Base-by-base conservation (phyloP, 1,284 basidiomycete species). In the Trametes hirsuta region DNA sequence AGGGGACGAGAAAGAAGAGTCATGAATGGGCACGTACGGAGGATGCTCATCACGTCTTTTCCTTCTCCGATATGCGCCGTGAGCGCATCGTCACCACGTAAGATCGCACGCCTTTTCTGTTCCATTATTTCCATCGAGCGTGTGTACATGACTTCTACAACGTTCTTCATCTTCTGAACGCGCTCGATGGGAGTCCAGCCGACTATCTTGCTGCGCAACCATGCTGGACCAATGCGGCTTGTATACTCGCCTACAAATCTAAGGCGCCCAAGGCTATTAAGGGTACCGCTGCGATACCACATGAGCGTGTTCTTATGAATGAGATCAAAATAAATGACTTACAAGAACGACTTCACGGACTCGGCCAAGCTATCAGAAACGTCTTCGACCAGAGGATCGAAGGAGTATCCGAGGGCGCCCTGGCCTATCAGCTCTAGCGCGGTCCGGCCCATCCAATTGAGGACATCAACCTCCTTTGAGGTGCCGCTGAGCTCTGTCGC, bases 381-480 rank as follows among this genome's bases (percentile, higher is more conserved):
- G 22, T 71, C 64, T 0, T 64, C 60, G n/a, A 64, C 63, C 25
- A 75, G 65, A 4, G 72, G 65, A 53, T 73, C 68, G 58, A 78
- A 77, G 3, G 74, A 72, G 61, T 76, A 73, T 2, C 75, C 75
- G 4, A 77, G 68, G 0, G 71, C 74, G 6, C 70, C 73, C 57
- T 75, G 75, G 1, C 74, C 75, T 53, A 78, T 68, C 14, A 74
- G 67, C 63, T 77, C 76, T 4, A 78, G 68, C 10, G 76, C 71
- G 4, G 71, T 66, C 21, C 73, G 69, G 4, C 66, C 70, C 68
- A 72, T 72, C 72, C 75, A 76, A 14, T 66, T 55, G 11, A 72
- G 61, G 11, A 78, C 49, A 47, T 76, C 72, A 25, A 77, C 55
- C 24, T 68, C 68, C 34, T 61, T 52, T 3, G 51, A 24, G 22